Percentiles rank a stretch among this genome's conserved stretches.
Evolutionary conservation across 495 filamentous ascomycete species (phyloP).

Genomic region (Lophiostoma macrostomum): DNA sequence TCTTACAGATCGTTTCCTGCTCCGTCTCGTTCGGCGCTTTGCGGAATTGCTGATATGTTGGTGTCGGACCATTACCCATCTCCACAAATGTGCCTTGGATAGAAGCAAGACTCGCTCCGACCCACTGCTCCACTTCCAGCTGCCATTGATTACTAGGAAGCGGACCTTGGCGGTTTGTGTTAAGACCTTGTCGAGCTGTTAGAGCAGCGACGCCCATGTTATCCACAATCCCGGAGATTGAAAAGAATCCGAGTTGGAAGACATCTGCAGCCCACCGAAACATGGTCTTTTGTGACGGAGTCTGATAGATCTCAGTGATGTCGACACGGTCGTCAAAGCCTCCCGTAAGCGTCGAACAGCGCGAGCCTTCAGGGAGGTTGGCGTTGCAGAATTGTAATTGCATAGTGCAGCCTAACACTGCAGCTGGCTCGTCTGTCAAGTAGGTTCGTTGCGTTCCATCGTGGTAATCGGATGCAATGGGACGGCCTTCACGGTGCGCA

Average conservation of each 20-base stretch:
- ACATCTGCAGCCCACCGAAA: constrained; percentile 1
- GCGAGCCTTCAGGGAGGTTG: constrained; percentile 1
- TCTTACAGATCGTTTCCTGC: constrained; percentile 4
- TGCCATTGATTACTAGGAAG: constrained; percentile 16
- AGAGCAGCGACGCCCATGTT: constrained; percentile 1
- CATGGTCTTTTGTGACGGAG: background rate
- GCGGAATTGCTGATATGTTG: constrained; percentile 1
- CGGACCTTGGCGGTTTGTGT: background rate
- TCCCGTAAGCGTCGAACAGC: background rate
- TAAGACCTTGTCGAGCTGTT: background rate
- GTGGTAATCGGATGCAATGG: too few relatives aligned
- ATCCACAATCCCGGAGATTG: constrained; percentile 5
- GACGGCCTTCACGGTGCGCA: too few relatives aligned
- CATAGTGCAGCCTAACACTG: constrained; percentile 8
- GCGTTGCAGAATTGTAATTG: constrained; percentile 18
- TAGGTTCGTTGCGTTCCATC: background rate
- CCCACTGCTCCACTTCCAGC: constrained; percentile 13
- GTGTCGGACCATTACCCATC: background rate
- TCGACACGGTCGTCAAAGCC: background rate
- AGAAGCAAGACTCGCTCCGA: background rate
- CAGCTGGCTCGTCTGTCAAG: background rate
- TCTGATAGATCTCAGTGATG: background rate
- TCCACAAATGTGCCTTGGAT: constrained; percentile 6
- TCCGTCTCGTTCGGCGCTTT: constrained; percentile 1
- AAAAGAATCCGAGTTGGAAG: background rate